A percentile compares a stretch with the other conserved stretches of the same genome.
Evolutionary conservation across 1,284 basidiomycete species (phyloP).

Genomic region (Rhodotorula sp.): DNA sequence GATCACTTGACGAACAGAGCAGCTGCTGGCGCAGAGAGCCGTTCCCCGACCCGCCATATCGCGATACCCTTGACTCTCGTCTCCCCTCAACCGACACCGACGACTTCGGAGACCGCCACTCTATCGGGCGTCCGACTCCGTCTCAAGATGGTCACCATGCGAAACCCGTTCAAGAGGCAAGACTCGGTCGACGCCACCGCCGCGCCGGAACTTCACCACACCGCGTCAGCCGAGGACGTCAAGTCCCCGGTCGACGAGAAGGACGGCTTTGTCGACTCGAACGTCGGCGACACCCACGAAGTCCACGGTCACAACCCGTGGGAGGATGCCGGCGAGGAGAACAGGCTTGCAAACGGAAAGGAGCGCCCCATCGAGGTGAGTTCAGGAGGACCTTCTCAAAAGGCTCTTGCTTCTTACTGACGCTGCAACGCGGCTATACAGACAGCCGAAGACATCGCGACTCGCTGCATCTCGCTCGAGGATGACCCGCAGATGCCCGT

Average conservation of each 20-base stretch:
- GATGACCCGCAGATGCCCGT: conserved; percentile 35
- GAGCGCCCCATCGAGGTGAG: conserved; percentile 38
- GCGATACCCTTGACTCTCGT: too few relatives aligned
- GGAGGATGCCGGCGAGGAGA: neutral
- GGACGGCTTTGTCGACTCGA: conserved; percentile 5
- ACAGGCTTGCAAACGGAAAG: conserved; percentile 33
- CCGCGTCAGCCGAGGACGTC: neutral
- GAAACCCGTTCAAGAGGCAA: conserved; percentile 35
- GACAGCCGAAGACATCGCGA: conserved; percentile 37
- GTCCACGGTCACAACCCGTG: neutral
- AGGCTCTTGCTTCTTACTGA: too few relatives aligned
- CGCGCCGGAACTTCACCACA: conserved; percentile 7
- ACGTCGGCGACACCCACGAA: conserved; percentile 1
- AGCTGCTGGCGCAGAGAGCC: too few relatives aligned
- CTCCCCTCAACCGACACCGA: too few relatives aligned
- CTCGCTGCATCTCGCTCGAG: conserved; percentile 39
- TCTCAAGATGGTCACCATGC: conserved; percentile 25
- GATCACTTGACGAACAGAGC: too few relatives aligned
- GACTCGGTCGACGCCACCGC: conserved; percentile 21
- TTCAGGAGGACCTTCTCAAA: neutral
- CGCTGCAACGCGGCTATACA: neutral
- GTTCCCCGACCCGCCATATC: too few relatives aligned
- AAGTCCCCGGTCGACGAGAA: conserved; percentile 24
- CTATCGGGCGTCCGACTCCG: neutral
- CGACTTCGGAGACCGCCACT: neutral